Base-by-base conservation (phyloP, 352 stramenopile species). In the Globisporangium recalcitrans region DNA sequence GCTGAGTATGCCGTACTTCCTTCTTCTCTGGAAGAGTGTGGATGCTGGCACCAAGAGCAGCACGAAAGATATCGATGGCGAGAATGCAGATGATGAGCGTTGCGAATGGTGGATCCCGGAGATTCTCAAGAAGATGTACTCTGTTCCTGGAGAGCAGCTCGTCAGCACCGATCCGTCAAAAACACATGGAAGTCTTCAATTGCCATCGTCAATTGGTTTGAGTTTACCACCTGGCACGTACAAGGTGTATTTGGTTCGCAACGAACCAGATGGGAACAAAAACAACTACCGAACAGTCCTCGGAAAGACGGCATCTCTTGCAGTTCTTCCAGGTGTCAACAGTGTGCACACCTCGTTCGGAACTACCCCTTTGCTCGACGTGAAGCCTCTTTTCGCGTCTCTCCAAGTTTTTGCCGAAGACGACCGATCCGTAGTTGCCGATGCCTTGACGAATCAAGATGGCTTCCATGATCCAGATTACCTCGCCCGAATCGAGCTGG, bases 261-360 rank as follows among this genome's bases (percentile, higher is more conserved):
- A 85, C 29, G 67, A 80, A 24, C 67, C 58, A 0, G 58, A 68
- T 11, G 38, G 44, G 9, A 46, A 38, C 4, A 54, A 52, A 0
- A 61, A 46, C 13, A 85, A 81, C 3, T 72, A 58, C 16, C 75
- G 77, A 26, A 63, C 58, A 1, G 58, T 71, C 7, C 56, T 87
- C 0, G 73, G 71, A 1, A 68, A 3, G 4, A 80, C 75, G 0
- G 26, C 52, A 4, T 53, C 58, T 8, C 65, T 87, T 4, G 64
- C 68, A 11, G 75, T 87, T 0, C 60, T 81, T 1, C 75, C 76
- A n/a, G 75, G 69, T 3, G 27, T 75, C 9, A 87, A 87, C 46
- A 73, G 77, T 31, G 74, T 81, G 14, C 73, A 87, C 64, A 87
- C 77, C 0, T 73, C 74, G 19, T 85, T 87, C 51, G 77, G 77